Evolutionary conservation across 2,329 filamentous ascomycete genomes (phyloP).

Genomic region (Penicillium palitans): DNA sequence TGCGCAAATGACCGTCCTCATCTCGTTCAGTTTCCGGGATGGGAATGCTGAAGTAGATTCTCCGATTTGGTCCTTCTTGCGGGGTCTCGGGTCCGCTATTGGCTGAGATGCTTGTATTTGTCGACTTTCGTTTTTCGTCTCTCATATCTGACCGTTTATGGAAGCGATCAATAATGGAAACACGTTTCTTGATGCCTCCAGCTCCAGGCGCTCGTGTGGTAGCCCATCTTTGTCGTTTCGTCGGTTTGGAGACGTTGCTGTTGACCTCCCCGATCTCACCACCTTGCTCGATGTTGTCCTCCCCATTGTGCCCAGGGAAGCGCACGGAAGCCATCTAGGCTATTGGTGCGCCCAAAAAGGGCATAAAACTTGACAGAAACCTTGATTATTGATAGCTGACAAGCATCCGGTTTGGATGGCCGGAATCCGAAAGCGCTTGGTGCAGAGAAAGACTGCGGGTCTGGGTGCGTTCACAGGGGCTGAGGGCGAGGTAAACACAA

Average conservation of each 20-base stretch:
- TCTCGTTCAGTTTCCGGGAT: constrained; percentile 74
- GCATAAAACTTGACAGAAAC: constrained; percentile 29
- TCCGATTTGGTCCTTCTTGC: constrained; percentile 50
- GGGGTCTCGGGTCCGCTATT: constrained; percentile 25
- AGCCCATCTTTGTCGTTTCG: constrained; percentile 88
- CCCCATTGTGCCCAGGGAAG: constrained; percentile 31
- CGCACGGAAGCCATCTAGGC: constrained; percentile 43
- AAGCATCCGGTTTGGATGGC: constrained; percentile 33
- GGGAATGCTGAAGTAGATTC: constrained; percentile 76
- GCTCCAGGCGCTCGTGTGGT: constrained; percentile 81
- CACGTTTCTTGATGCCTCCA: constrained; percentile 74
- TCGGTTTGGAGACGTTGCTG: constrained; percentile 59
- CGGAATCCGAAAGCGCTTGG: constrained; percentile 26
- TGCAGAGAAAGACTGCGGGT: neutral
- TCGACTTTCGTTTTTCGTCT: constrained; percentile 68
- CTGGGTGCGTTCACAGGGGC: constrained; percentile 8
- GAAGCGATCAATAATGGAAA: constrained; percentile 76
- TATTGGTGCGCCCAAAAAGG: constrained; percentile 26
- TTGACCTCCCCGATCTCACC: constrained; percentile 30
- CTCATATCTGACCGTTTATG: constrained; percentile 61
- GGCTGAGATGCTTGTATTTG: constrained; percentile 40
- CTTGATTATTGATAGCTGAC: constrained; percentile 18
- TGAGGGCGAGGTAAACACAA: neutral
- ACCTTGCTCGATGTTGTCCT: constrained; percentile 27
- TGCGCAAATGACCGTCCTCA: constrained; percentile 72